Evolutionary conservation across 2,329 filamentous ascomycete species (phyloP), one percentile per base, ranked within the genome.

Genomic region (Ophiocordyceps sinensis): DNA sequence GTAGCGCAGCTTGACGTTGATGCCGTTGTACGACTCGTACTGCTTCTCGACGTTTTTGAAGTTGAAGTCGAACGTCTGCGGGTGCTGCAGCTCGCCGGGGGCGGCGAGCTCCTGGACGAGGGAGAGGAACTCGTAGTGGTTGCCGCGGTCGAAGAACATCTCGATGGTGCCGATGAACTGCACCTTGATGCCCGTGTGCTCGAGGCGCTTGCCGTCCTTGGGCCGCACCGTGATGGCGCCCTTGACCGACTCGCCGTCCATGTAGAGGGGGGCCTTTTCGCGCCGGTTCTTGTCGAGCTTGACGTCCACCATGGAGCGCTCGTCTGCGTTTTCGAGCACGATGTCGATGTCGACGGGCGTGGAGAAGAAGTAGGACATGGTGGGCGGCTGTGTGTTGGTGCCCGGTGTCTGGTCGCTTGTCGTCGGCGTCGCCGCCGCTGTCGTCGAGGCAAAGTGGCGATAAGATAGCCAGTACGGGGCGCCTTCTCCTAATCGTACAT

Each of bases 1-100:
- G 75, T 98, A 98, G 52, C 91, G 87, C 60, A 98, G 76, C 71
- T 94, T 94, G 56, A 98, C 91, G 60, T 98, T 98, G 77, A 98
- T 98, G 58, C 91, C 91, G 61, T 94, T 94, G 73, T 98, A 98
- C 49, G 88, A 95, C 67, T 98, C 93, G 73, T 98, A 98, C 64
- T 94, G 88, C 72, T 98, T 98, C 75, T 98, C 91, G 54, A 98
- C 87, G 63, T 96, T 98, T 65, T 96, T 96, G 77, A 98, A 98
- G 70, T 95, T 94, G 77, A 98, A 98, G 51, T 94, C 86, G 63
- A 94, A 95, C 38, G 88, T 95, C 68, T 98, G 91, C 36, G 91
- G 91, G 65, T 98, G 93, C 61, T 96, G 91, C 43, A 98, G 82
- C 69, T 98, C 91, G 62, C 91, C 91, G 2, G 91, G 91, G 15